phyloP scores from a whole-genome alignment of 1,284 basidiomycete species.

The Sporisorium graminicola region DNA sequence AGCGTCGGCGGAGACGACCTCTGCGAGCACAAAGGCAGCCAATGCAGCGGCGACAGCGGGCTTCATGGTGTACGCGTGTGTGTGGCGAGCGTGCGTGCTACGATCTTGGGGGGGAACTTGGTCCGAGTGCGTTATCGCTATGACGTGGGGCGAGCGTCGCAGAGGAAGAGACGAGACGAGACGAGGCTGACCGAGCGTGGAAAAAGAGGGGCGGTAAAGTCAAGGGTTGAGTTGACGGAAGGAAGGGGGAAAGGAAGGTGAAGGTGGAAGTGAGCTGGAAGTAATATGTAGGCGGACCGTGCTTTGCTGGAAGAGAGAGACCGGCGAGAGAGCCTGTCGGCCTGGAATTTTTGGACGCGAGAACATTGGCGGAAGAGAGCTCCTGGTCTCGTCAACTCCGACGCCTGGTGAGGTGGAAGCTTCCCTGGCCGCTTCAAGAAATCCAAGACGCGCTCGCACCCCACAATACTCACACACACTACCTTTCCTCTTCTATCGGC shows the following conservation, averaged over 20 bases:
- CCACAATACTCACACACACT: neutral
- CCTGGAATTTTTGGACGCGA: conserved; percentile 3
- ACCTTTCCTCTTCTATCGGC: neutral
- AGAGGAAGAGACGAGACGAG: conserved; percentile 5
- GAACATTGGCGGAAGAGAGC: no score
- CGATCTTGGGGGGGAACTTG: neutral
- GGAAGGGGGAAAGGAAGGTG: neutral
- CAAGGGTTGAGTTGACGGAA: conserved; percentile 7
- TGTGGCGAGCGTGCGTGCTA: neutral
- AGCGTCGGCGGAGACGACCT: conserved; percentile 39
- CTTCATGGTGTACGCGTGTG: conserved; percentile 33
- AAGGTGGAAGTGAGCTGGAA: neutral
- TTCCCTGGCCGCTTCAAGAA: neutral
- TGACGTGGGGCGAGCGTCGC: conserved; percentile 8
- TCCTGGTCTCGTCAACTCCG: conserved; percentile 22
- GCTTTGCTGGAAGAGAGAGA: conserved; percentile 23
- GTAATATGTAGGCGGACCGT: conserved; percentile 32
- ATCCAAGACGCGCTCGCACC: neutral
- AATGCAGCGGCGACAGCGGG: conserved; percentile 42
- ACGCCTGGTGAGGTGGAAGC: conserved; percentile 45
- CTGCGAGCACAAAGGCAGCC: conserved; percentile 46
- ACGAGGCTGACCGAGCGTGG: conserved; percentile 1
- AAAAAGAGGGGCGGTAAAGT: neutral
- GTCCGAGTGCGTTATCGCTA: neutral
- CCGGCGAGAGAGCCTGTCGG: no score